A percentile compares a stretch with the other conserved stretches of the same genome.
Conservation (phyloP, 768 basidiomycete genomes). For the Ramaria sp. region DNA sequence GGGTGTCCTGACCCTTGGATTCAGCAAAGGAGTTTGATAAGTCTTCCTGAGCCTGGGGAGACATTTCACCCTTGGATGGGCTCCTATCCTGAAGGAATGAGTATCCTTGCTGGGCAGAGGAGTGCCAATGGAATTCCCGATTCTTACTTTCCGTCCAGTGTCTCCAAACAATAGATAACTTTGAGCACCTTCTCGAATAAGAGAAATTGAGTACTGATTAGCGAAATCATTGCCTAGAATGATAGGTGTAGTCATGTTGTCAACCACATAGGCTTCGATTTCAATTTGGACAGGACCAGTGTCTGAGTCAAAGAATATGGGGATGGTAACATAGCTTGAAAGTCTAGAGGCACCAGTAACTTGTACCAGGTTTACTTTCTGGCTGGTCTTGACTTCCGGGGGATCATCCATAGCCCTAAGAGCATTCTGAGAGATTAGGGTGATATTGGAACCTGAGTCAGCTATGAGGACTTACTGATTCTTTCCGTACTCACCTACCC, state of each 20-base stretch:
- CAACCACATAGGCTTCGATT: constrained; percentile 22
- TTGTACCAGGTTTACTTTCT: constrained; percentile 22
- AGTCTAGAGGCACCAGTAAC: constrained; percentile 22
- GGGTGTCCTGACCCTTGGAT: too few species aligned
- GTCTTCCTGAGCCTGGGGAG: too few species aligned
- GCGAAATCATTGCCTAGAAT: constrained; percentile 18
- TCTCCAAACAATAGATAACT: constrained; percentile 12
- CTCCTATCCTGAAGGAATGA: background rate
- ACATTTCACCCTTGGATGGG: background rate
- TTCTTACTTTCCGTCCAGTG: background rate
- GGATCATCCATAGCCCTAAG: constrained; percentile 1
- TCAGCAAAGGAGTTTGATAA: too few species aligned
- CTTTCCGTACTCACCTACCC: constrained; percentile 1
- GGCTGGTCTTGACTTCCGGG: constrained; percentile 17
- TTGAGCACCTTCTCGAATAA: constrained; percentile 13
- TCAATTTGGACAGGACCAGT: constrained; percentile 15
- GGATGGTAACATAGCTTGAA: constrained; percentile 18
- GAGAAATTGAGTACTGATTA: constrained; percentile 24
- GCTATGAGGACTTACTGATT: constrained; percentile 11
- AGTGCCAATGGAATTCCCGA: background rate
- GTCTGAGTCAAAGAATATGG: constrained; percentile 18
- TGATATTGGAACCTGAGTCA: constrained; percentile 28
- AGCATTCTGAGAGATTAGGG: constrained; percentile 20
- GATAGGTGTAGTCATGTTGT: constrained; percentile 15
- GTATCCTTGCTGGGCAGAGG: background rate